Conservation (phyloP, 768 basidiomycete genomes). For the Auricularia cornea region DNA sequence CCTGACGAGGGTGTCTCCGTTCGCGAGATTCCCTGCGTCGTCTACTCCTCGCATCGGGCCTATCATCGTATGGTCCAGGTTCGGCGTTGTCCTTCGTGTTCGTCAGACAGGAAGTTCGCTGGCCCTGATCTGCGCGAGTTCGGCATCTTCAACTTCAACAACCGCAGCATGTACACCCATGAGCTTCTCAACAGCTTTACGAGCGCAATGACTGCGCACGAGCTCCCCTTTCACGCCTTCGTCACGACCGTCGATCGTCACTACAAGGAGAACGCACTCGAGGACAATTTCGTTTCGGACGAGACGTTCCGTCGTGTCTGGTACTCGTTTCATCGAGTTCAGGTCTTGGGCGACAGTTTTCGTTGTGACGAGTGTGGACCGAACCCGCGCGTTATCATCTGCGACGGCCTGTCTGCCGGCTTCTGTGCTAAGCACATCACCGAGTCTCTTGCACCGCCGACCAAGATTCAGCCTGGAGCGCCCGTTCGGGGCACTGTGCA, state of each 20-base stretch:
- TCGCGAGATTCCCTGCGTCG: no score
- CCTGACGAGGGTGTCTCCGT: no score
- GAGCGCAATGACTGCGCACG: slow-evolving; percentile 9
- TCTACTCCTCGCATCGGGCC: no score
- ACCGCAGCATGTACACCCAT: slow-evolving; percentile 11
- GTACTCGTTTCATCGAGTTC: slow-evolving; percentile 10
- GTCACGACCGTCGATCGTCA: slow-evolving; percentile 1
- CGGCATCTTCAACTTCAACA: slow-evolving; percentile 15
- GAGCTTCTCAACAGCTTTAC: slow-evolving; percentile 14
- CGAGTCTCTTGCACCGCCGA: background rate
- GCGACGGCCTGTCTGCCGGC: slow-evolving; percentile 5
- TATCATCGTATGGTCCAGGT: background rate
- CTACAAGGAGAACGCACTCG: slow-evolving; percentile 5
- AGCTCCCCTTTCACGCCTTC: slow-evolving; percentile 14
- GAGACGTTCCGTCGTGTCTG: slow-evolving; percentile 13
- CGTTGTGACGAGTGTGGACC: slow-evolving; percentile 9
- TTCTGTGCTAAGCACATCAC: background rate
- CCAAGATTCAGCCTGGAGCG: background rate
- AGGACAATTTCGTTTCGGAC: slow-evolving; percentile 5
- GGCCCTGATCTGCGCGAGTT: slow-evolving; percentile 9
- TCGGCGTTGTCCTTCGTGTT: background rate
- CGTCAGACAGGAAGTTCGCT: background rate
- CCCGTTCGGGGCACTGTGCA: background rate
- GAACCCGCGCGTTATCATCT: slow-evolving; percentile 9
- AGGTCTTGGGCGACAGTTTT: slow-evolving; percentile 7